Conservation (phyloP, 768 basidiomycete species). For the Suillus placidus region DNA sequence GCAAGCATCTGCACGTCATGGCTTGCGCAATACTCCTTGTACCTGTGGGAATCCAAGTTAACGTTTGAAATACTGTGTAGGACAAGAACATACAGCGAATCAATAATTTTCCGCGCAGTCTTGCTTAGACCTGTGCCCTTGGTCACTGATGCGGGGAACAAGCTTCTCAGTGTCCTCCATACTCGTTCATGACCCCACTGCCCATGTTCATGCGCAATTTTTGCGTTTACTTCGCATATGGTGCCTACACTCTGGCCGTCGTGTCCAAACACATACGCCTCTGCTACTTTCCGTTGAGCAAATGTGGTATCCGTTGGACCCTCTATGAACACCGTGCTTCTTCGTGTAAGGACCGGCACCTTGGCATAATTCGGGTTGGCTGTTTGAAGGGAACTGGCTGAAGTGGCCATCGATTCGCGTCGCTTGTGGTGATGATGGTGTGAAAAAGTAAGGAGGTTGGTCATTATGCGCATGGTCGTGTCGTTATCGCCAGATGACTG, state of each 20-base stretch:
- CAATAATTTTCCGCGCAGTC: conserved; percentile 42
- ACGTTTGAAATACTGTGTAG: not conserved
- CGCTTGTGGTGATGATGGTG: conserved; percentile 40
- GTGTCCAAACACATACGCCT: conserved; percentile 55
- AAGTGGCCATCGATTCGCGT: conserved; percentile 14
- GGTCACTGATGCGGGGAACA: conserved; percentile 41
- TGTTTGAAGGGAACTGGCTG: conserved; percentile 15
- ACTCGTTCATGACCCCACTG: conserved; percentile 72
- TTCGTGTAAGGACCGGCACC: conserved; percentile 38
- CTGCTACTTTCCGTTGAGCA: conserved; percentile 57
- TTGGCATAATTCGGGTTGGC: conserved; percentile 42
- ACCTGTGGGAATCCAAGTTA: conserved; percentile 34
- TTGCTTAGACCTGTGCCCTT: conserved; percentile 32
- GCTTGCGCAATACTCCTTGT: conserved; percentile 42
- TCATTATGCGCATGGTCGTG: conserved; percentile 76
- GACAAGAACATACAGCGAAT: conserved; percentile 48
- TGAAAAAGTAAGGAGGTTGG: conserved; percentile 67
- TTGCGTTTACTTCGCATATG: conserved; percentile 63
- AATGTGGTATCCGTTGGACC: conserved; percentile 50
- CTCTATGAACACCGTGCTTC: conserved; percentile 64
- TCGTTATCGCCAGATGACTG: conserved; percentile 52
- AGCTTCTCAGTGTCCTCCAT: conserved; percentile 56
- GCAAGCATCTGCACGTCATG: conserved; percentile 84
- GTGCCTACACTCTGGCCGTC: conserved; percentile 42
- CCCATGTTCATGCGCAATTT: conserved; percentile 57